phyloP scores from a whole-genome alignment of 441 rosid species.

The Erysimum cheiri region DNA sequence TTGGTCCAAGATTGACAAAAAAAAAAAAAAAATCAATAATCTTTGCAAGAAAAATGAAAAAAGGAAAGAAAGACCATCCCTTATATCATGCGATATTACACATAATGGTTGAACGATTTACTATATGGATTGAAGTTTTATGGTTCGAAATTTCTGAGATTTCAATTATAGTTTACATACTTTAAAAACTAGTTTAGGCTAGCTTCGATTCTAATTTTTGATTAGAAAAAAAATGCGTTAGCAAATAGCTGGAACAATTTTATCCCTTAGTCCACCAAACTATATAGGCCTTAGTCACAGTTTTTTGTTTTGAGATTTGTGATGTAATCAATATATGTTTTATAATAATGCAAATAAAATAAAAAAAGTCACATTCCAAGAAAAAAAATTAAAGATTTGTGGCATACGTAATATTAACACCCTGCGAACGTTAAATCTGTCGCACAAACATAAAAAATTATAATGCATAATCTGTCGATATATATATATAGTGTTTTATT shows the following conservation, averaged over 20 bases:
- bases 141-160: too few relatives aligned
- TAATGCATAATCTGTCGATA: too few relatives aligned
- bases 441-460: background rate
- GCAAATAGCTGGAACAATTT: background rate
- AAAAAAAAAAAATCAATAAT: too few relatives aligned
- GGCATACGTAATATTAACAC: slow-evolving; percentile 19
- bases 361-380: slow-evolving; percentile 9
- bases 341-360: background rate
- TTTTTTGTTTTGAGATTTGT: background rate
- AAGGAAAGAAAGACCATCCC: background rate
- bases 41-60: background rate
- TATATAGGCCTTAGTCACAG: background rate
- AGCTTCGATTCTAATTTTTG: background rate
- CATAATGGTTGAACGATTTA: too few relatives aligned
- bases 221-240: background rate
- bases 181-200: too few relatives aligned
- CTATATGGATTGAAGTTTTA: too few relatives aligned
- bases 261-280: background rate
- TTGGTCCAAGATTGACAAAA: too few relatives aligned
- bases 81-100: background rate
- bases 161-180: too few relatives aligned
- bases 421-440: slow-evolving; percentile 17
- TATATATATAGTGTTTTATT: background rate
- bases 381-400: background rate
- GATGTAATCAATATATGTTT: background rate